Base-by-base conservation (phyloP, 2,329 filamentous ascomycete species). In the Bertia moriformis region DNA sequence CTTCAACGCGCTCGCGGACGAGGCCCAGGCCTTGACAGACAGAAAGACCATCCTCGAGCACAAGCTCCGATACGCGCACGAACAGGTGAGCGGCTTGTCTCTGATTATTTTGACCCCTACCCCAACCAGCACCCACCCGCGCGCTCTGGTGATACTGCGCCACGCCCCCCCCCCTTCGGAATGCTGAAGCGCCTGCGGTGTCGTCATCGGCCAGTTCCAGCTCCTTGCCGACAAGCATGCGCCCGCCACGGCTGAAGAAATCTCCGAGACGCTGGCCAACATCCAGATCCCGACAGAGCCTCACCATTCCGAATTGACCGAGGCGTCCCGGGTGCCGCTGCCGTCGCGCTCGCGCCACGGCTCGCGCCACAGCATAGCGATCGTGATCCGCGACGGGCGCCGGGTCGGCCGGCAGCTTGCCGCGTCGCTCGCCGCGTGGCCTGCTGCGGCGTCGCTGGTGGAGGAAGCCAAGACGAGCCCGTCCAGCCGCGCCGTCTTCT, bases 171-270 rank as follows among this genome's bases (percentile, higher is more conserved):
- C 24, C n/a, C 12, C 12, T n/a, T 12, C 24, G n/a, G n/a, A 29
- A 29, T n/a, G n/a, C 24, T 29, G 24, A 29, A 12, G 12, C 24
- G 24, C 24, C 24, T 29, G n/a, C n/a, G 12, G n/a, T 42, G 38
- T 20, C 19, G 43, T 19, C 15, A 48, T n/a, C n/a, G n/a, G n/a
- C n/a, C 42, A 80, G 75, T 78, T 76, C 50, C 75, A 80, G 50
- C 66, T 67, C 45, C 58, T 80, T 35, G 75, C 74, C 55, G 73
- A 79, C 55, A 79, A 78, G 60, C 75, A 82, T 71, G 74, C 75
- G 40, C 68, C 73, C 38, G 68, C 71, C 38, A n/a, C n/a, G n/a
- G 71, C 71, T 40, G 63, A 74, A 47, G 77, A 81, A 54, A 76
- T 83, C 59, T 72, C 69, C 49, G 74, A 77, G 56, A 79, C 68